Evolutionary conservation across 1,284 basidiomycete genomes (phyloP), one percentile per base, ranked within the genome.

Genomic region (Heterobasidion occidentale): DNA sequence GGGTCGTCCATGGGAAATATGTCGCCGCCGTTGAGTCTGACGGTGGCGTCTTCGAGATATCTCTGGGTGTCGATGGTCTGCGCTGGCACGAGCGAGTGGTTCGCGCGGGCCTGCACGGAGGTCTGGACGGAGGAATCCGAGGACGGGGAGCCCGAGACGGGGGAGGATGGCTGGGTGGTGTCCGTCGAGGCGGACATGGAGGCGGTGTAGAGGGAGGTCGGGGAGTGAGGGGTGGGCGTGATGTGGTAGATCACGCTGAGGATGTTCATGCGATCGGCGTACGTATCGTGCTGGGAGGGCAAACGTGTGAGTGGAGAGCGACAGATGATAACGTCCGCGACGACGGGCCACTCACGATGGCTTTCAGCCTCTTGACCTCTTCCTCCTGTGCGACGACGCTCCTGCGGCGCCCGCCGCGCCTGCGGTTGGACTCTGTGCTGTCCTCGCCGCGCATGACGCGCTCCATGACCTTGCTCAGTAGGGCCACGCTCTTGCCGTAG

Each of bases 221-320:
- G 77, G 12, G 85, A 78, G 65, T 87, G 81, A 33, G 83, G 82
- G 38, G 82, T 79, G 47, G 86, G 77, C 20, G 86, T 87, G 68
- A 92, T 90, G 68, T 83, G 86, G 73, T 92, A 92, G 60, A 91
- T 90, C 61, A 90, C 78, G 63, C 88, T 90, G 57, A 92, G 77
- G 64, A 92, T 91, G 67, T 89, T 88, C 89, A 92, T 92, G 58
- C 89, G 82, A 71, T 92, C 89, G 56, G 88, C 88, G 68, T 92
- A 92, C 9, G 90, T 92, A 70, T 92, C 90, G 66, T 92, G 90
- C 90, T 92, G 66, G 15, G 27, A 27, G 27, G 3, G 5, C 27
- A 27, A 27, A 27, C 27, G 27, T 27, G 27, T 14, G 9, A 34
- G 12, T 19, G 9, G 36, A 53, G 42, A 20, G 11, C n/a, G 9